Conservation (phyloP, 768 basidiomycete genomes). For the Tremella fuciformis region DNA sequence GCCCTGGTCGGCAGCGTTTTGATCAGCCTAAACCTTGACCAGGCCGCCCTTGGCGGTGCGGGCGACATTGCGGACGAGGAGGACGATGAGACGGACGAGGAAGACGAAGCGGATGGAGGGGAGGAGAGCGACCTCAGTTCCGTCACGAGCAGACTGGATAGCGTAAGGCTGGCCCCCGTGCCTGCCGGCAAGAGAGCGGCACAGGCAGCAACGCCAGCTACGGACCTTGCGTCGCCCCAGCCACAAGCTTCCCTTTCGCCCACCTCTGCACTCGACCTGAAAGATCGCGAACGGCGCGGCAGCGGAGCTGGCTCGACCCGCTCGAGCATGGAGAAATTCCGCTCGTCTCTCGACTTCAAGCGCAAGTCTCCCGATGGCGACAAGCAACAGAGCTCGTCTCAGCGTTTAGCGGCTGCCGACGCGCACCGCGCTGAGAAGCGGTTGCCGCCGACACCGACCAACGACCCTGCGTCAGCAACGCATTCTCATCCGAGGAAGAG, state of each 20-base stretch:
- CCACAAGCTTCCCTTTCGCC: neutral
- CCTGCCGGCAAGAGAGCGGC: neutral
- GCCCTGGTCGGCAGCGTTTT: conserved; percentile 77
- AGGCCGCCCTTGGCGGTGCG: conserved; percentile 70
- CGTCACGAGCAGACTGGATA: neutral
- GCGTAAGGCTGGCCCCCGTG: neutral
- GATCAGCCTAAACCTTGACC: conserved; percentile 75
- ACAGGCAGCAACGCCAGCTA: neutral
- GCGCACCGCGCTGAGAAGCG: neutral
- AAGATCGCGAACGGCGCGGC: conserved; percentile 2
- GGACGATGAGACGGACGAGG: conserved; percentile 59
- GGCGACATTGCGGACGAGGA: conserved; percentile 61
- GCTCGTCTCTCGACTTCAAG: neutral
- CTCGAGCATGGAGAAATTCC: neutral
- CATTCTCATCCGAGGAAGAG: conserved; percentile 6
- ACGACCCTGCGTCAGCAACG: neutral
- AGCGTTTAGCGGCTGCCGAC: neutral
- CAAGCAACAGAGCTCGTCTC: neutral
- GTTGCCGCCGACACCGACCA: neutral
- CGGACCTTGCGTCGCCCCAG: neutral
- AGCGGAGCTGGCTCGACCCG: neutral
- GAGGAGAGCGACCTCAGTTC: conserved; percentile 9
- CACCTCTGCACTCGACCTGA: neutral
- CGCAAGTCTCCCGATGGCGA: neutral
- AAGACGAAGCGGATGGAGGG: conserved; percentile 47